Conservation (phyloP, 192 early-diverging fungal genomes). For the Powellomyces hirtus region DNA sequence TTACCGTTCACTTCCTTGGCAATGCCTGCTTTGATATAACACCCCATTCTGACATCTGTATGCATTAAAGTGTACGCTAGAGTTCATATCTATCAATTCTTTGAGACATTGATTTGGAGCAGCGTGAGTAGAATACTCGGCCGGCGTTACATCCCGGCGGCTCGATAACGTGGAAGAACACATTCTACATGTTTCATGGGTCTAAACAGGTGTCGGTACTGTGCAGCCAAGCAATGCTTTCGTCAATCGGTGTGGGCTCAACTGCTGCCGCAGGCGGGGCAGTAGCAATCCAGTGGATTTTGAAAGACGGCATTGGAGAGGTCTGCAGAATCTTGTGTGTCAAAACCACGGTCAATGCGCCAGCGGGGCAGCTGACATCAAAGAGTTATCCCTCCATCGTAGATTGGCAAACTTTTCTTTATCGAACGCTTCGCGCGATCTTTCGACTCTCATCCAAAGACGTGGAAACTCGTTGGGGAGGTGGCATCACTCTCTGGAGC, state of each 20-base stretch:
- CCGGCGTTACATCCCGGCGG: too few relatives aligned
- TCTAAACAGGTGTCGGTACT: conserved; percentile 65
- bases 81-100: conserved; percentile 59
- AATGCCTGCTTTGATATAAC: conserved; percentile 40
- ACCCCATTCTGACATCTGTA: too few relatives aligned
- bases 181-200: too few relatives aligned
- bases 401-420: conserved; percentile 70
- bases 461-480: conserved; percentile 71
- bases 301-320: conserved; percentile 65
- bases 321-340: neutral
- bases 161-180: neutral
- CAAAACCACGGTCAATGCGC: neutral
- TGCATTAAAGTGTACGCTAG: conserved; percentile 52
- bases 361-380: neutral
- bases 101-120: conserved; percentile 64
- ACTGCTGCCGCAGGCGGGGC: conserved; percentile 54
- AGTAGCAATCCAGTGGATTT: conserved; percentile 68
- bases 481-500: conserved; percentile 55
- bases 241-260: conserved; percentile 53
- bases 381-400: too few relatives aligned
- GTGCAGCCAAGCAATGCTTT: conserved; percentile 66
- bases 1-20: conserved; percentile 11
- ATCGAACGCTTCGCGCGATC: conserved; percentile 64
- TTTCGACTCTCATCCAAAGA: conserved; percentile 72
- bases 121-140: conserved; percentile 43